Evolutionary conservation across 768 basidiomycete species (phyloP).

Genomic region (Naganishia vaughanmartiniae): DNA sequence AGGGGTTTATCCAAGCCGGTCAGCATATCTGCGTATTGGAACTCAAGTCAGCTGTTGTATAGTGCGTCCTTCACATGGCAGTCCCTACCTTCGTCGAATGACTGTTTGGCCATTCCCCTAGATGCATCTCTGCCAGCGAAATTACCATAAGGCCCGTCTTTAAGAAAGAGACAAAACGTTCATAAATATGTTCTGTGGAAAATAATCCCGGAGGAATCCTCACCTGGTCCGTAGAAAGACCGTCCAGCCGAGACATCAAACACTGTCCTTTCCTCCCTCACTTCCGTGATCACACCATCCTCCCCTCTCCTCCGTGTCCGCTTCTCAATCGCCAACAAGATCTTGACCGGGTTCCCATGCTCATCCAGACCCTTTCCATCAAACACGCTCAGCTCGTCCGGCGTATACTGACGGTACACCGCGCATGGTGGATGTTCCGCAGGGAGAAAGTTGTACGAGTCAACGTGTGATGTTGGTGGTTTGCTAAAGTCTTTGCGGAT

Average conservation of each 20-base stretch:
- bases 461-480: conserved; percentile 37
- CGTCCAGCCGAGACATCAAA: conserved; percentile 89
- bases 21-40: conserved; percentile 68
- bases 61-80: neutral
- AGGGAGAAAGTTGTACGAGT: conserved; percentile 90
- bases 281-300: conserved; percentile 76
- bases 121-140: conserved; percentile 97
- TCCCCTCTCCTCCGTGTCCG: conserved; percentile 54
- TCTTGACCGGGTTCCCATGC: conserved; percentile 62
- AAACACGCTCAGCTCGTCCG: conserved; percentile 69
- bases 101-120: conserved; percentile 95
- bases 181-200: neutral
- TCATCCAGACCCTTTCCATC: conserved; percentile 47
- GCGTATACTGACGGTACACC: conserved; percentile 73
- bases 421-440: conserved; percentile 73
- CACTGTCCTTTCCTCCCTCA: conserved; percentile 63
- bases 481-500: conserved; percentile 33
- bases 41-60: neutral
- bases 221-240: conserved; percentile 93
- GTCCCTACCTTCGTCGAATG: conserved; percentile 76
- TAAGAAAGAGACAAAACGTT: neutral
- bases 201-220: conserved; percentile 42
- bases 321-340: conserved; percentile 80
- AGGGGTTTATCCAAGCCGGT: conserved; percentile 81
- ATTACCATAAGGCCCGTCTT: conserved; percentile 94